Conservation (phyloP, 192 early-diverging fungal genomes). For the Glomus cerebriforme region DNA sequence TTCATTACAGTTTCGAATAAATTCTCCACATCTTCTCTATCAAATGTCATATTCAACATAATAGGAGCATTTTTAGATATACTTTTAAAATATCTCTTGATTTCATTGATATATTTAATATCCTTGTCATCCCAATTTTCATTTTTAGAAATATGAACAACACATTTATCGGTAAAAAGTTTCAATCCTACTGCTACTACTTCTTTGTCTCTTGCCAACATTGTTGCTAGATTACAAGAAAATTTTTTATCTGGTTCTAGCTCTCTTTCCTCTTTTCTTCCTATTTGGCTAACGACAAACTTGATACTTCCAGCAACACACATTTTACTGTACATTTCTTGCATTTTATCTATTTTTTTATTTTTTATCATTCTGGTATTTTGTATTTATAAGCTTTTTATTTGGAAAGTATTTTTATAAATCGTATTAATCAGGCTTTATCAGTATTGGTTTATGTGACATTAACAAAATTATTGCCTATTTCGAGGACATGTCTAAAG, state of each 20-base stretch:
- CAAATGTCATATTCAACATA: not conserved
- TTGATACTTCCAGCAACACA: not conserved
- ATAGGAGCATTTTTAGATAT: not conserved
- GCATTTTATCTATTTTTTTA: not conserved
- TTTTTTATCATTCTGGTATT: too few species aligned
- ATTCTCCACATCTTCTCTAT: not conserved
- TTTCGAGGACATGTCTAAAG: too few species aligned
- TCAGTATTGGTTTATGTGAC: too few species aligned
- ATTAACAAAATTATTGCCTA: too few species aligned
- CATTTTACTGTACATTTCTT: not conserved
- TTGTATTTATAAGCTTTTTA: too few species aligned
- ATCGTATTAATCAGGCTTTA: too few species aligned
- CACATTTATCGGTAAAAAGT: not conserved
- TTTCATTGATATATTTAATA: not conserved
- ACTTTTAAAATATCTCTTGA: not conserved
- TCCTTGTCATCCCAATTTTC: not conserved
- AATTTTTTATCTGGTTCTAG: not conserved
- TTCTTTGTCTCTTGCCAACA: not conserved
- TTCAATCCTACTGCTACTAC: not conserved
- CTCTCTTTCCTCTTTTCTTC: not conserved
- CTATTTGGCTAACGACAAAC: not conserved
- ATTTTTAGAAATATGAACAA: slow-evolving; percentile 6
- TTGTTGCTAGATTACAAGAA: slow-evolving; percentile 3
- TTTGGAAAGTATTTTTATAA: too few species aligned
- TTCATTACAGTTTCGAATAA: not conserved